phyloP scores from a whole-genome alignment of 805 yeast genomes.

The Lachancea lanzarotensis region DNA sequence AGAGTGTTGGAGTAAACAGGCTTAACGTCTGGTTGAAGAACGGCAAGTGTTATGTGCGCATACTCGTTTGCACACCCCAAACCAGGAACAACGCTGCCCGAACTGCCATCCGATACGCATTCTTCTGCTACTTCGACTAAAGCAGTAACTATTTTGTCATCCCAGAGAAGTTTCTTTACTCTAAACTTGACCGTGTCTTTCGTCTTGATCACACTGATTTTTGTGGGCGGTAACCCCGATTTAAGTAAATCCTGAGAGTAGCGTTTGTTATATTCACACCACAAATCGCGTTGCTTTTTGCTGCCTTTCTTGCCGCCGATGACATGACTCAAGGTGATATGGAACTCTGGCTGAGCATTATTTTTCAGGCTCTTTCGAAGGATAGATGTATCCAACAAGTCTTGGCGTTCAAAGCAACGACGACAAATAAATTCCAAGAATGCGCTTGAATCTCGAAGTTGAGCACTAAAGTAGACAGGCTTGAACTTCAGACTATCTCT shows the following conservation, averaged over 20 bases:
- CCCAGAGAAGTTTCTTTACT: slow-evolving; percentile 44
- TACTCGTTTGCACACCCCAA: slow-evolving; percentile 35
- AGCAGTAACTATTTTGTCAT: slow-evolving; percentile 37
- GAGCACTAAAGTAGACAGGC: slow-evolving; percentile 44
- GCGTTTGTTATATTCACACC: slow-evolving; percentile 24
- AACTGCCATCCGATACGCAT: slow-evolving; percentile 11
- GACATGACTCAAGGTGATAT: slow-evolving; percentile 59
- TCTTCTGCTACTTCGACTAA: slow-evolving; percentile 1
- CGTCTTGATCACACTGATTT: slow-evolving; percentile 8
- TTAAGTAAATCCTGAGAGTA: slow-evolving; percentile 15
- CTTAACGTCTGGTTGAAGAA: slow-evolving; percentile 37
- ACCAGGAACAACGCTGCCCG: slow-evolving; percentile 13
- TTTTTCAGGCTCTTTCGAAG: slow-evolving; percentile 3
- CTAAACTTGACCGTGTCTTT: slow-evolving; percentile 35
- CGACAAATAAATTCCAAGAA: slow-evolving; percentile 14
- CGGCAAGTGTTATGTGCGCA: slow-evolving; percentile 74
- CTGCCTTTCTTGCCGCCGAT: slow-evolving; percentile 29
- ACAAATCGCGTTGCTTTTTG: slow-evolving; percentile 19
- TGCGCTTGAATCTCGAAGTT: slow-evolving; percentile 20
- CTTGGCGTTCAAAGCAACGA: background rate
- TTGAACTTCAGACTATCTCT: slow-evolving; percentile 13
- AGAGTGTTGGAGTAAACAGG: slow-evolving; percentile 50
- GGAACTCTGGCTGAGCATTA: slow-evolving; percentile 48
- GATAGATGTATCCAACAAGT: slow-evolving; percentile 3
- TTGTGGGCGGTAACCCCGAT: background rate